Conservation (phyloP, 371 early-diverging fungal species). For the Lichtheimia hyalospora region DNA sequence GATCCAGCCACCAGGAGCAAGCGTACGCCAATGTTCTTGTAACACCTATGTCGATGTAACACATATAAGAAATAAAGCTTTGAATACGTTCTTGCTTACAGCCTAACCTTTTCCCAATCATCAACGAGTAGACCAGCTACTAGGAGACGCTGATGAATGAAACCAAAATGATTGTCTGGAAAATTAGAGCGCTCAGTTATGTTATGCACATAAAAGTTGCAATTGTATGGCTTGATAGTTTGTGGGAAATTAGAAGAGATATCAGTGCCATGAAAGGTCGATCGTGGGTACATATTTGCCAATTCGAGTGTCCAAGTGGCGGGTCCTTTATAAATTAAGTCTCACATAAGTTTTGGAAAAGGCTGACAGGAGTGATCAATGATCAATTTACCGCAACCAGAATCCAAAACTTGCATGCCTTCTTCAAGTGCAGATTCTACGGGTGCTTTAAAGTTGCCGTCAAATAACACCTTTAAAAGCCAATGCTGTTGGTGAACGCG, state of each 20-base stretch:
- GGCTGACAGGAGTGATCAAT: too few species aligned
- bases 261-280: conserved; percentile 19
- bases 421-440: conserved; percentile 11
- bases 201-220: conserved; percentile 48
- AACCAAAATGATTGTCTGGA: conserved; percentile 54
- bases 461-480: background rate
- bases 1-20: conserved; percentile 23
- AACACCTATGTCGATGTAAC: conserved; percentile 8
- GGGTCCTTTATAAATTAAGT: conserved; percentile 34
- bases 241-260: conserved; percentile 16
- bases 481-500: conserved; percentile 18
- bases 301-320: conserved; percentile 20
- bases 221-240: conserved; percentile 19
- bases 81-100: too few species aligned
- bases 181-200: conserved; percentile 53
- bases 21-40: conserved; percentile 11
- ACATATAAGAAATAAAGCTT: background rate
- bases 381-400: conserved; percentile 14
- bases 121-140: conserved; percentile 24
- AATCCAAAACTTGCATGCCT: conserved; percentile 19
- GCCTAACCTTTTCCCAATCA: conserved; percentile 30
- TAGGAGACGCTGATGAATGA: conserved; percentile 51
- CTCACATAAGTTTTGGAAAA: background rate
- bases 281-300: conserved; percentile 20
- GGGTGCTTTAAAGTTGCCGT: conserved; percentile 1